These are phyloP conservation scores for Bullera alba DNA, from an alignment of 768 basidiomycete species.

Conservation along the genomic window DNA sequence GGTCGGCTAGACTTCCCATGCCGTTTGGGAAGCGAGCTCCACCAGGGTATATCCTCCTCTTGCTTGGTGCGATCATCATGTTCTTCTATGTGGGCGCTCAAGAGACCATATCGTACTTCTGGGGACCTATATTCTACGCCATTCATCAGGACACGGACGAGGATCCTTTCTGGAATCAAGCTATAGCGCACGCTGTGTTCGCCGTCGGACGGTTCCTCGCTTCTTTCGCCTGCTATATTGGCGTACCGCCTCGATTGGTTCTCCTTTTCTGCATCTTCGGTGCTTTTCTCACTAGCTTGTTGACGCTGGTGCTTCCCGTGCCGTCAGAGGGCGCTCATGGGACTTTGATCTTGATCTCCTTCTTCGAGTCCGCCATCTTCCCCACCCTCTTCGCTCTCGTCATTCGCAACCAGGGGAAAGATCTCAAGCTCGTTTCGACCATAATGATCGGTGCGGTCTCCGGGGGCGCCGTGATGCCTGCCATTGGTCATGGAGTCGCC, in stretches of 20 bases:
- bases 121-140: constrained; percentile 6
- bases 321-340: constrained; percentile 11
- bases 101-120: constrained; percentile 31
- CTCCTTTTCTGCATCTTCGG: constrained; percentile 26
- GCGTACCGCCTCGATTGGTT: constrained; percentile 32
- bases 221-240: constrained; percentile 23
- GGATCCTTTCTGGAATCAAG: constrained; percentile 16
- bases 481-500: constrained; percentile 22
- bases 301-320: constrained; percentile 21
- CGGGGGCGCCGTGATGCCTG: constrained; percentile 31
- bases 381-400: constrained; percentile 40
- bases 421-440: constrained; percentile 33
- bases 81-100: constrained; percentile 34
- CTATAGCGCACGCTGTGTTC: constrained; percentile 30
- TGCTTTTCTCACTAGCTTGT: constrained; percentile 21
- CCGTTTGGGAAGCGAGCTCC: constrained; percentile 4
- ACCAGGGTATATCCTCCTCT: constrained; percentile 11
- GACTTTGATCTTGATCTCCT: constrained; percentile 24
- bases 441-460: constrained; percentile 26
- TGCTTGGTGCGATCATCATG: constrained; percentile 25
- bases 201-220: constrained; percentile 34
- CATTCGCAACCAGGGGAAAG: constrained; percentile 31
- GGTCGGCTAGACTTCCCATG: constrained; percentile 5
- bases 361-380: constrained; percentile 42
- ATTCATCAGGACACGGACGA: neutral